A percentile compares a stretch with the other conserved stretches of the same genome.
Conservation (phyloP, 176 grass and related monocot genomes). For the Coix lacrymajobi region DNA sequence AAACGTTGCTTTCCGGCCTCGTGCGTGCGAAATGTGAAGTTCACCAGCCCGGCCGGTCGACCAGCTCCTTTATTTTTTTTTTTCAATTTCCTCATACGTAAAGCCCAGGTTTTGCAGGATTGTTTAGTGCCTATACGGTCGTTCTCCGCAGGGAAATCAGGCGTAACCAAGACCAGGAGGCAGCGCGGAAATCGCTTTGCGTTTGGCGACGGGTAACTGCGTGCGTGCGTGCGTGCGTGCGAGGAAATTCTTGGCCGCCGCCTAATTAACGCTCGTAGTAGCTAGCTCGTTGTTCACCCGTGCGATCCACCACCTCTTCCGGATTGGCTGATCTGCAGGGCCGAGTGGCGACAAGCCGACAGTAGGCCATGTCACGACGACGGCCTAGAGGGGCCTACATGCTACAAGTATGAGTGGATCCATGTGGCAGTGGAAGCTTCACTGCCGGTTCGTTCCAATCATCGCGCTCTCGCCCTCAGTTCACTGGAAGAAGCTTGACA, state of each 20-base stretch:
- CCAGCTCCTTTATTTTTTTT: not conserved
- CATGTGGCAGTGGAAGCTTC: not conserved
- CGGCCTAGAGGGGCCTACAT: not conserved
- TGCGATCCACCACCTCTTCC: not conserved
- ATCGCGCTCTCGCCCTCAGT: not conserved
- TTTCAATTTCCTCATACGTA: no score
- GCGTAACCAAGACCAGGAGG: no score
- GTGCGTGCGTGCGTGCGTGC: not conserved
- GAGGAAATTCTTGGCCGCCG: not conserved
- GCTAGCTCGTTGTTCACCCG: not conserved
- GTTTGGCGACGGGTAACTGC: conserved; percentile 20
- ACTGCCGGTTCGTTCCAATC: not conserved
- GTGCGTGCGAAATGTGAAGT: not conserved
- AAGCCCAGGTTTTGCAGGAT: not conserved
- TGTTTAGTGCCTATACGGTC: not conserved
- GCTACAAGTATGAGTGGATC: not conserved
- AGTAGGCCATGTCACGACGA: not conserved
- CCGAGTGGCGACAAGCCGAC: not conserved
- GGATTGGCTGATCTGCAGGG: not conserved
- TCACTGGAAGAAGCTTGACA: no score
- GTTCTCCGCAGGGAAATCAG: not conserved
- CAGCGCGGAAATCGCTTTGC: not conserved
- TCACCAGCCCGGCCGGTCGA: not conserved
- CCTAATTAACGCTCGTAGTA: not conserved
- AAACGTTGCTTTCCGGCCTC: conserved; percentile 2